A percentile compares a stretch with the other conserved stretches of the same genome.
Conservation (phyloP, 495 filamentous ascomycete genomes). For the Lentithecium fluviatile region DNA sequence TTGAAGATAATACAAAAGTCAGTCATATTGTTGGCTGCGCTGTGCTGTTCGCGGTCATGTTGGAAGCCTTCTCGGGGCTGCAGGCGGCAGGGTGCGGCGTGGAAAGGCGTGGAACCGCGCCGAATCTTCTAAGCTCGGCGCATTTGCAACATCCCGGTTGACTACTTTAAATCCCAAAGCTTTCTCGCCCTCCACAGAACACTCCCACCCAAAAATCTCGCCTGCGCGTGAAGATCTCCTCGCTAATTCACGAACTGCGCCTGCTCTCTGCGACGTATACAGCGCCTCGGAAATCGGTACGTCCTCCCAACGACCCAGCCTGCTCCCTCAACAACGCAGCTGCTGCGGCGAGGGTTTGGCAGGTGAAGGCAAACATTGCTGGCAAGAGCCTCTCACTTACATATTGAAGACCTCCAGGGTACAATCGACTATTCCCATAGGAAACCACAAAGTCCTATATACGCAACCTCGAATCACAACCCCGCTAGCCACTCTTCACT, state of each 20-base stretch:
- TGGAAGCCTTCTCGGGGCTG: not conserved
- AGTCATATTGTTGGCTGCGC: not conserved
- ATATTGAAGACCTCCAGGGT: not conserved
- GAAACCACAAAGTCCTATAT: not conserved
- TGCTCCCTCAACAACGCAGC: too few species aligned
- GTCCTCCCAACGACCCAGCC: too few species aligned
- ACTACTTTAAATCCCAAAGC: slow-evolving; percentile 12
- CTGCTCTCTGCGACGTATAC: not conserved
- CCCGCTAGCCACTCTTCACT: slow-evolving; percentile 1
- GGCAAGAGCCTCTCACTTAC: not conserved
- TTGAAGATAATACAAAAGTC: too few species aligned
- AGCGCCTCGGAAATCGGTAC: not conserved
- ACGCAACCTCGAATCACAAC: slow-evolving; percentile 1
- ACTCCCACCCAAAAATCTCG: not conserved
- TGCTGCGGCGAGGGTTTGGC: too few species aligned
- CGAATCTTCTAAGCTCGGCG: slow-evolving; percentile 24
- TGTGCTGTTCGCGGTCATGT: not conserved
- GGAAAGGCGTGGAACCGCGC: slow-evolving; percentile 28
- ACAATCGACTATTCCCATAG: not conserved
- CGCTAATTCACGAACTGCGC: not conserved
- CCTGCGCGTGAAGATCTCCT: not conserved
- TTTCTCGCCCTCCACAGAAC: slow-evolving; percentile 6
- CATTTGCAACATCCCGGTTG: slow-evolving; percentile 26
- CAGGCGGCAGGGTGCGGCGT: slow-evolving; percentile 27
- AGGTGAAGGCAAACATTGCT: too few species aligned